Conservation (phyloP, 768 basidiomycete genomes). For the Pleurotus giganteus region DNA sequence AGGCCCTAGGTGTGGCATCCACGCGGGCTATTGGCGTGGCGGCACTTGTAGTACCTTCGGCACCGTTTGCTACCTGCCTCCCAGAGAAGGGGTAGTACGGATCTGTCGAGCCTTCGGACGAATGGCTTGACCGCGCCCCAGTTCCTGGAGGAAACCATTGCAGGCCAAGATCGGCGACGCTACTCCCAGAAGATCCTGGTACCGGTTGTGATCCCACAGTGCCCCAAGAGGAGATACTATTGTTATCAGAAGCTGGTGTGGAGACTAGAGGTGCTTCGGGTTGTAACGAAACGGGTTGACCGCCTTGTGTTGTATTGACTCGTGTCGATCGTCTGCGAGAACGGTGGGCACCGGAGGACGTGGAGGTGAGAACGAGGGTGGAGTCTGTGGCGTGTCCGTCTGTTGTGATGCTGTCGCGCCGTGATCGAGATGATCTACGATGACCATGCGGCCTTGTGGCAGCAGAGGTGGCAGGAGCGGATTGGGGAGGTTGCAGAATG, state of each 20-base stretch:
- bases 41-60: background rate
- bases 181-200: slow-evolving; percentile 5
- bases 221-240: slow-evolving; percentile 5
- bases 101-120: slow-evolving; percentile 1
- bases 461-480: background rate
- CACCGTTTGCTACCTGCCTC: background rate
- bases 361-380: background rate
- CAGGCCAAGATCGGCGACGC: slow-evolving; percentile 3
- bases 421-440: slow-evolving; percentile 5
- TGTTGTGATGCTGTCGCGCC: background rate
- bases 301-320: background rate
- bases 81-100: slow-evolving; percentile 1
- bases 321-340: slow-evolving; percentile 4
- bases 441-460: background rate
- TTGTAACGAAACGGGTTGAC: background rate
- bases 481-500: slow-evolving; percentile 3
- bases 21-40: background rate
- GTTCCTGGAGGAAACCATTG: slow-evolving; percentile 5
- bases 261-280: background rate
- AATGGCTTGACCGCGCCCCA: background rate
- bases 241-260: slow-evolving; percentile 3
- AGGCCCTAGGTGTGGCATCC: slow-evolving; percentile 8
- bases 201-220: background rate
- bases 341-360: slow-evolving; percentile 6
- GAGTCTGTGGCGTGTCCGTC: slow-evolving; percentile 6